Evolutionary conservation across 164 flowering plant genomes (phyloP).

Genomic region (Aristolochia californica): DNA sequence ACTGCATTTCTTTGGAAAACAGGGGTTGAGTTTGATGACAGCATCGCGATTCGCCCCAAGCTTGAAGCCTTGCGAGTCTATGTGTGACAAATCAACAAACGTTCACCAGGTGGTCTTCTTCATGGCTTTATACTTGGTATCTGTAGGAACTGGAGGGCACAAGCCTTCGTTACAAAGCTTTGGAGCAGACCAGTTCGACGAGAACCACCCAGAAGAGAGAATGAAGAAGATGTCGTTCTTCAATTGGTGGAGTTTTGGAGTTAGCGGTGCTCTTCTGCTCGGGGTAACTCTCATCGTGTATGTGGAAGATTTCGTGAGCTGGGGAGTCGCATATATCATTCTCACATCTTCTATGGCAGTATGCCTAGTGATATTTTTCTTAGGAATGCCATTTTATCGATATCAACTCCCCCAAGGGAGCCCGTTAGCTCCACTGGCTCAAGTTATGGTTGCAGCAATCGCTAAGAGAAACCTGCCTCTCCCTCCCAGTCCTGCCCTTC

Average conservation of each 20-base stretch:
- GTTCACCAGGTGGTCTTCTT: constrained; percentile 55
- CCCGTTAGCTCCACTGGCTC: constrained; percentile 76
- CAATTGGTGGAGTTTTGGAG: constrained; percentile 83
- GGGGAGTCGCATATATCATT: constrained; percentile 63
- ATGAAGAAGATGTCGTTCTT: constrained; percentile 78
- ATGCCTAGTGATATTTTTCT: constrained; percentile 33
- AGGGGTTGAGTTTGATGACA: constrained; percentile 65
- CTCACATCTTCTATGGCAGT: constrained; percentile 51
- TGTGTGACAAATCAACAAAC: constrained; percentile 29
- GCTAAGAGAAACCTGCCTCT: constrained; percentile 48
- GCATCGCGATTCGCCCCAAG: constrained; percentile 48
- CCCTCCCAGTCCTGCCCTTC: constrained; percentile 37
- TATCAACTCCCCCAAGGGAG: constrained; percentile 50
- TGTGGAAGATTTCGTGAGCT: constrained; percentile 60
- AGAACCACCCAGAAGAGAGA: constrained; percentile 54
- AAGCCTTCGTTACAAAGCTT: constrained; percentile 86
- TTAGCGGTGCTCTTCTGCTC: constrained; percentile 54
- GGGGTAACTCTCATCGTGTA: constrained; percentile 76
- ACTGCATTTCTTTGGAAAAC: constrained; percentile 5
- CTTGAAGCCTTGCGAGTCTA: constrained; percentile 34
- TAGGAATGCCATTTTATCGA: constrained; percentile 59
- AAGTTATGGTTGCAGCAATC: constrained; percentile 68
- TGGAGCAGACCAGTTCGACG: constrained; percentile 94
- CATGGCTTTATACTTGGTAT: constrained; percentile 62
- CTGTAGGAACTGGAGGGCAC: constrained; percentile 86